Percentiles rank a stretch among this genome's conserved stretches.
These are phyloP conservation scores for Coemansia sp. DNA, from an alignment of 192 early-diverging fungal species.

Conservation along the genomic window DNA sequence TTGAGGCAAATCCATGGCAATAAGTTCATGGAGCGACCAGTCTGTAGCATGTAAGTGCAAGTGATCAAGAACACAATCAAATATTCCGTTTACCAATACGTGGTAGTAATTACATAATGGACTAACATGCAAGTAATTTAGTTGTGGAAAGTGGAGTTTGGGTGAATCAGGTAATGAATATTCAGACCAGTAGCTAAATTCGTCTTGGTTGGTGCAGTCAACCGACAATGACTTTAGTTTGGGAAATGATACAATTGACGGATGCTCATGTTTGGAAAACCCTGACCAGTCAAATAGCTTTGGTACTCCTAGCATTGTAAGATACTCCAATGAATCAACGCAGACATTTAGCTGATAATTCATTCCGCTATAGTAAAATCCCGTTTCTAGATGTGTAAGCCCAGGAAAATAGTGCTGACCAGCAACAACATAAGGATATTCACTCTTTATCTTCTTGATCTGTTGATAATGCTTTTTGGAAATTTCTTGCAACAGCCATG, in stretches of 20 bases:
- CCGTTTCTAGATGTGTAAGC: neutral
- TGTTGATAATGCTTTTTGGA: neutral
- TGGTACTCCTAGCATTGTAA: neutral
- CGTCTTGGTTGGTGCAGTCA: no score
- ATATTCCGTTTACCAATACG: neutral
- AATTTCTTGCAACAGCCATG: neutral
- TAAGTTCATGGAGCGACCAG: neutral
- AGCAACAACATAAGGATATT: neutral
- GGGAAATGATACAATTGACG: neutral
- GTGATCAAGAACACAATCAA: neutral
- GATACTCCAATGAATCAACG: neutral
- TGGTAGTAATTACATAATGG: neutral
- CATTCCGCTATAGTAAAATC: neutral
- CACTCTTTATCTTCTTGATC: neutral
- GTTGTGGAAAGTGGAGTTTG: neutral
- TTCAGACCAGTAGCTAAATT: no score
- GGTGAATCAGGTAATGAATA: neutral
- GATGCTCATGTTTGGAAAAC: neutral
- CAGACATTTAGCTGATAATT: neutral
- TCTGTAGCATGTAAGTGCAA: neutral
- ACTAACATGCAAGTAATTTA: neutral
- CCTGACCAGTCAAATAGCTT: neutral
- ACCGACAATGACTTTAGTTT: neutral
- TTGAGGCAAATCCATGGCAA: neutral
- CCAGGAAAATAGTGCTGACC: constrained; percentile 2